Conservation (phyloP, 2,329 filamentous ascomycete genomes). For the Fusarium sp. region DNA sequence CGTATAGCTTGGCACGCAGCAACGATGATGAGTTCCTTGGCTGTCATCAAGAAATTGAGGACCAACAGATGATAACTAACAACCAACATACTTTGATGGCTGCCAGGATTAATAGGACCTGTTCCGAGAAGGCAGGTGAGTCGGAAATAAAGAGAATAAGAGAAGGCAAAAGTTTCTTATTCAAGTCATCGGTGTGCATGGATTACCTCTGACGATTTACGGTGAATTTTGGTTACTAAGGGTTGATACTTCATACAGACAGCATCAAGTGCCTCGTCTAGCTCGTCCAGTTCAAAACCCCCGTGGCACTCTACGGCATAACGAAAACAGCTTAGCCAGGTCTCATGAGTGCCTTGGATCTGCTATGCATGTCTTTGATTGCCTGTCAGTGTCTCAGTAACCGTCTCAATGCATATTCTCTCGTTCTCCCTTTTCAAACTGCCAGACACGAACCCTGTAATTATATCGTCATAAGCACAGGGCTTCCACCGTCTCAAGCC, state of each 20-base stretch:
- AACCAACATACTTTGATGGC: constrained; percentile 12
- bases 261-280: neutral
- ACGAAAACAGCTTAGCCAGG: neutral
- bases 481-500: constrained; percentile 1
- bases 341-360: constrained; percentile 11
- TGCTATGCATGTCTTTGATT: constrained; percentile 27
- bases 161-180: neutral
- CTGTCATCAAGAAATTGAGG: neutral
- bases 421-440: neutral
- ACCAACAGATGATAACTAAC: constrained; percentile 16
- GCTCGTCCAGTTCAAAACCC: neutral
- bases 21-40: neutral
- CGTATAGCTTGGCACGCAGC: constrained; percentile 1
- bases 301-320: neutral
- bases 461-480: constrained; percentile 7
- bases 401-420: neutral
- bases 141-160: constrained; percentile 10
- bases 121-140: constrained; percentile 10
- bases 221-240: neutral
- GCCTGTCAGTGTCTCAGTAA: neutral
- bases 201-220: neutral
- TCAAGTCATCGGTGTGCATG: neutral
- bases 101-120: constrained; percentile 24
- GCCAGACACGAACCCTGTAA: neutral
- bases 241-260: neutral